Percentiles rank a stretch among this genome's conserved stretches.
Conservation (phyloP, 495 filamentous ascomycete species). For the Annulohypoxylon moriforme region DNA sequence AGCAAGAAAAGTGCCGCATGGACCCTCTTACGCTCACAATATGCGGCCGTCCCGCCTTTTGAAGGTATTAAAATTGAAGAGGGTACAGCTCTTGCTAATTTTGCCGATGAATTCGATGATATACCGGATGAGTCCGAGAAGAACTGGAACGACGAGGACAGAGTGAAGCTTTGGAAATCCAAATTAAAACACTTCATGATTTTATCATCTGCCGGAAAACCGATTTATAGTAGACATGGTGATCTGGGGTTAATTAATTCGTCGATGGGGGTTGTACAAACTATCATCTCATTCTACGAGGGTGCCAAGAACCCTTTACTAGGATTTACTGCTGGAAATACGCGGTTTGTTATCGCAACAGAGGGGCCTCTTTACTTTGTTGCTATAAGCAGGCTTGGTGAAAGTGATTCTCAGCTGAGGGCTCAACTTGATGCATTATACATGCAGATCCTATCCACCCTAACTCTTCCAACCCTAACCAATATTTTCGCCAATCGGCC, state of each 20-base stretch:
- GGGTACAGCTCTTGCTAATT: slow-evolving; percentile 68
- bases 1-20: slow-evolving; percentile 69
- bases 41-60: slow-evolving; percentile 68
- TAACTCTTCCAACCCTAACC: slow-evolving; percentile 89
- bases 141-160: slow-evolving; percentile 68
- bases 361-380: slow-evolving; percentile 92
- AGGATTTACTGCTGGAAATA: slow-evolving; percentile 84
- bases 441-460: slow-evolving; percentile 95
- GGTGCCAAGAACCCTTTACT: slow-evolving; percentile 77
- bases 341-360: slow-evolving; percentile 84
- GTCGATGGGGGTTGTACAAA: slow-evolving; percentile 96
- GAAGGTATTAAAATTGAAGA: slow-evolving; percentile 60
- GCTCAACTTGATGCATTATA: slow-evolving; percentile 93
- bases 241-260: slow-evolving; percentile 87
- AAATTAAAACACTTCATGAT: slow-evolving; percentile 98
- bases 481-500: slow-evolving; percentile 90
- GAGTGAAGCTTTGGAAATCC: slow-evolving; percentile 80
- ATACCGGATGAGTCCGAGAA: slow-evolving; percentile 73
- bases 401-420: slow-evolving; percentile 87
- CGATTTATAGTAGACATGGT: slow-evolving; percentile 94
- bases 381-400: slow-evolving; percentile 89
- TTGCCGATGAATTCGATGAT: slow-evolving; percentile 81
- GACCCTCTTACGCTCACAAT: slow-evolving; percentile 66
- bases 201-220: slow-evolving; percentile 96
- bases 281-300: slow-evolving; percentile 97